Evolutionary conservation across 371 early-diverging fungal species (phyloP), one percentile per base, ranked within the genome.

Genomic region (Actinomucor elegans): DNA sequence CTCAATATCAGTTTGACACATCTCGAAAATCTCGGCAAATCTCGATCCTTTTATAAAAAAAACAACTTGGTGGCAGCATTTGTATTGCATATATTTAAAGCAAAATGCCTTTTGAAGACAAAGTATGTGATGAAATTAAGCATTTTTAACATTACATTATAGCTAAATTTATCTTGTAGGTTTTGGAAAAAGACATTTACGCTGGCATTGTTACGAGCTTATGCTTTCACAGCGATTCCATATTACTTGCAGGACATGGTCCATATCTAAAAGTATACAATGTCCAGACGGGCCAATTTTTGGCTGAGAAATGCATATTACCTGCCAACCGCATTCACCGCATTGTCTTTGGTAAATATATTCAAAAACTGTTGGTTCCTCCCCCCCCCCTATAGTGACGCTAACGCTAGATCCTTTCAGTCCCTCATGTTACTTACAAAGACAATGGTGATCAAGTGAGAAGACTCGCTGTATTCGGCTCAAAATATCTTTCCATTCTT

Each of bases 231-330:
- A 73, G 69, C 36, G 64, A 74, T 31, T 57, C 67, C 5, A 64
- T 84, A 29, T 54, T 85, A n/a, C 58, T 85, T 40, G 81, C 72
- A 12, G 85, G 85, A 9, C 81, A 81, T 48, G 86, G 86, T 1
- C 86, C 86, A 2, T 80, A 59, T 26, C 57, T 85, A 18, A 83
- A 84, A 59, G 64, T 80, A 2, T 83, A 67, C 37, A 71, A 81
- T 52, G 71, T 83, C 21, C 62, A 66, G 1, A 71, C 77, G 0
- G 74, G 77, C 7, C 36, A 69, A 10, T 60, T 74, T 0, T 44
- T 87, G 7, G 43, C 50, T 9, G 64, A 66, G 24, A 56, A 73
- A 35, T 65, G 65, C 1, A 66, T 70, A 3, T 63, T 80, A 10
- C 69, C 68, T 8, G 66, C 69, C 26, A 81, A 77, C 52, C 71